Evolutionary conservation across 345 rosid genomes (phyloP), one percentile per base, ranked within the genome.

Genomic region (Eucalyptus fibrosa): DNA sequence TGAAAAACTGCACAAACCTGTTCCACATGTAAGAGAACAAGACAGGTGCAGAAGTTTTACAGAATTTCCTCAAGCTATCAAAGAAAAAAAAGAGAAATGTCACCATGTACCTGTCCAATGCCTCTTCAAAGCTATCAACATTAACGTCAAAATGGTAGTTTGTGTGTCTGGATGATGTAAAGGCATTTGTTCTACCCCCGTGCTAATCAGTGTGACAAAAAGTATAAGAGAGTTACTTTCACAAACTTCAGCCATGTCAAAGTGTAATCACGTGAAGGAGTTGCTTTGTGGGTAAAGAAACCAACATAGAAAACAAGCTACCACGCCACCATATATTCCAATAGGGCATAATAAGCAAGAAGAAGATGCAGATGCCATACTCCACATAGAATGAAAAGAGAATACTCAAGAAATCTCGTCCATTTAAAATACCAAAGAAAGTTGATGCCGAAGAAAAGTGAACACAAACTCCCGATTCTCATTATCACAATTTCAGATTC

Each of bases 1-100:
- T 94, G 92, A 97, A 97, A 93, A 97, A 97, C 89, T 96, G 99
- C 0, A 96, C 95, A 82, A 97, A 97, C 91, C 99, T 97, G 96
- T 65, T 86, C 51, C 83, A 34, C 26, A 87, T 44, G 89, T 65
- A 89, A 65, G 86, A 92, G 92, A 91, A 32, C 30, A 59, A 28
- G 69, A 45, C 88, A 90, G 44, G 62, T 18, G 44, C 86, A 44
- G 86, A 86, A 14, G 34, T 87, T 62, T 14, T 87, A 87, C 50
- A 37, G 42, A 53, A 17, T 14, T 81, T 28, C 44, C 47, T 40
- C 28, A 23, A 24, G 55, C 1, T 50, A 42, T 26, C 47, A 40
- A 19, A 7, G 24, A 45, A 15, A 81, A 50, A 80, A 18, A 30
- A 81, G 50, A 56, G 50, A 34, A 86, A 32, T 26, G 7, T 49